A percentile compares a stretch with the other conserved stretches of the same genome.
phyloP scores from a whole-genome alignment of 805 yeast species.

The Jamesozyma hellenica region DNA sequence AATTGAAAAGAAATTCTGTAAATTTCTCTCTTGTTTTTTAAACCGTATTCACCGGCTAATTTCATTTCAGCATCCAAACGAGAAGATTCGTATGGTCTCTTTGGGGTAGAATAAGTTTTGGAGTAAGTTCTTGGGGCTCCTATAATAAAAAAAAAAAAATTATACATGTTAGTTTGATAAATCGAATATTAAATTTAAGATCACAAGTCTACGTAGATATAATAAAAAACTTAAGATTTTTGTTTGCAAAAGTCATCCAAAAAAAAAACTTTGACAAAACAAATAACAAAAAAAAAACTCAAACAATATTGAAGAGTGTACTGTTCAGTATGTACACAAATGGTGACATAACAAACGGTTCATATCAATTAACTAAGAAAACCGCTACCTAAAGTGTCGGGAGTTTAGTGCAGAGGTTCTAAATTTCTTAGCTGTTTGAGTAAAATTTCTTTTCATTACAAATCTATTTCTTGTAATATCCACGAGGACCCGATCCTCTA shows the following conservation, averaged over 20 bases:
- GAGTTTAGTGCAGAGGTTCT: constrained; percentile 52
- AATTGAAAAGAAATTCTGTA: constrained; percentile 99
- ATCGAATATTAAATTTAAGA: background rate
- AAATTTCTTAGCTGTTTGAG: background rate
- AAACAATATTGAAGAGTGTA: no score
- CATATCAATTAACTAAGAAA: background rate
- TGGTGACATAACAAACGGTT: background rate
- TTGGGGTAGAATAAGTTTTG: constrained; percentile 98
- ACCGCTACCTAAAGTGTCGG: constrained; percentile 69
- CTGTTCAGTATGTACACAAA: background rate
- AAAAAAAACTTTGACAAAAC: no score
- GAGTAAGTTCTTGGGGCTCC: constrained; percentile 99
- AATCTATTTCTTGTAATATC: background rate
- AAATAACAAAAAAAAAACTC: no score
- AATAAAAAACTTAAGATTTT: background rate
- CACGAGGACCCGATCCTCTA: constrained; percentile 67
- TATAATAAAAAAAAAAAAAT: constrained; percentile 17
- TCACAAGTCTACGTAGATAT: constrained; percentile 1
- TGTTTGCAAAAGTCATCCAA: no score
- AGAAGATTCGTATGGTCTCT: constrained; percentile 98
- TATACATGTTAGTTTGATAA: constrained; percentile 2
- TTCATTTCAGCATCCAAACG: constrained; percentile 99
- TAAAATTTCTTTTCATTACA: background rate
- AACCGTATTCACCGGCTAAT: constrained; percentile 99
- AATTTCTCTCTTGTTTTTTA: constrained; percentile 98